A percentile compares a stretch with the other conserved stretches of the same genome.
Evolutionary conservation across 345 rosid genomes (phyloP).

Genomic region (Murraya koenigii): DNA sequence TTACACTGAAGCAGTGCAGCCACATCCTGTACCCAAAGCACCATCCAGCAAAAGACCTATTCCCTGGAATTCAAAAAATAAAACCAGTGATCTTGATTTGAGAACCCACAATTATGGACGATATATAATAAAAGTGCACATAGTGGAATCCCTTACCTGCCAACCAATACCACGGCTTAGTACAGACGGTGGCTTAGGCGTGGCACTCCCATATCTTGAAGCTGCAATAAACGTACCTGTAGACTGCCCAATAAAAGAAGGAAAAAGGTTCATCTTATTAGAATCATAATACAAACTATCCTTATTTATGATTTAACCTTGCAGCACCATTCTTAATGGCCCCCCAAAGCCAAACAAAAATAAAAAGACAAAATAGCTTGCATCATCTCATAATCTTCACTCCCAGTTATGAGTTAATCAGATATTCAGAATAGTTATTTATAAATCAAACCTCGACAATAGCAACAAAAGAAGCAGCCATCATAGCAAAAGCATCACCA

Average conservation of each 20-base stretch:
- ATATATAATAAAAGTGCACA: neutral
- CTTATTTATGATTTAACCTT: neutral
- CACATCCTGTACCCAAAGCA: constrained; percentile 61
- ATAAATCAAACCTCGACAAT: constrained; percentile 60
- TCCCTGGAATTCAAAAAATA: constrained; percentile 45
- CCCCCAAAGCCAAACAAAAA: neutral
- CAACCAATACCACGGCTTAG: constrained; percentile 84
- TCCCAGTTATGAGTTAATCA: neutral
- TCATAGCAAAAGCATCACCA: constrained; percentile 63
- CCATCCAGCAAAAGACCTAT: constrained; percentile 61
- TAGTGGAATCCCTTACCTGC: constrained; percentile 44
- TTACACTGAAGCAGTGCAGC: constrained; percentile 82
- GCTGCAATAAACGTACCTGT: constrained; percentile 74
- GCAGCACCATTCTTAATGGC: neutral
- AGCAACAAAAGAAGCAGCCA: constrained; percentile 76
- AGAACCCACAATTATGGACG: neutral
- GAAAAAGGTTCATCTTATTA: neutral
- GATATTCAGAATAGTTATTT: neutral
- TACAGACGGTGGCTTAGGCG: constrained; percentile 74
- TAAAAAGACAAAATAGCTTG: neutral
- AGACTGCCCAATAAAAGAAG: constrained; percentile 44
- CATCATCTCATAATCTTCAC: neutral
- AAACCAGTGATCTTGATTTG: neutral
- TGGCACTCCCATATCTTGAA: constrained; percentile 80
- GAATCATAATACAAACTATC: neutral